A percentile compares a stretch with the other conserved stretches of the same genome.
These are phyloP conservation scores for Vanderwaltozyma tropicalis DNA, from an alignment of 805 yeast species.

Conservation along the genomic window DNA sequence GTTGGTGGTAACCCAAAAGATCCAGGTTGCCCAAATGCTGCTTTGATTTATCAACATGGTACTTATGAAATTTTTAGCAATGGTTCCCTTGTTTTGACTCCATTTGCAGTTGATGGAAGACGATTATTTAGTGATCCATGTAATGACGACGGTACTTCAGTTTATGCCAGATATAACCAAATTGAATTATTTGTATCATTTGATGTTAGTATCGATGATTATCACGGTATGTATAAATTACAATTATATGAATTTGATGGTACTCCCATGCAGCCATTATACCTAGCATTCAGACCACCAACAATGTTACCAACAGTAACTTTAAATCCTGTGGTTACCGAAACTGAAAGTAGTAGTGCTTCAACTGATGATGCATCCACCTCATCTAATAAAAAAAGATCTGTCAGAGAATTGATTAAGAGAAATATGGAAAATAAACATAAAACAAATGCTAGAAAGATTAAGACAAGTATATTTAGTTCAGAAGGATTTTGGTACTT, in stretches of 20 bases:
- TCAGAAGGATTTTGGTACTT: slow-evolving; percentile 19
- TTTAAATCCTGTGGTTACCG: slow-evolving; percentile 1
- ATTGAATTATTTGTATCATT: slow-evolving; percentile 47
- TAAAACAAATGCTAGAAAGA: slow-evolving; percentile 53
- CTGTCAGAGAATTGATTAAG: slow-evolving; percentile 39
- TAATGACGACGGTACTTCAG: slow-evolving; percentile 44
- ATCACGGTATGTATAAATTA: slow-evolving; percentile 74
- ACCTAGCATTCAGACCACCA: slow-evolving; percentile 87
- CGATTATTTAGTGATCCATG: slow-evolving; percentile 87
- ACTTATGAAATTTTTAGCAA: slow-evolving; percentile 50
- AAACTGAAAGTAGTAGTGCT: slow-evolving; percentile 11
- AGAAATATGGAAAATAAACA: slow-evolving; percentile 71
- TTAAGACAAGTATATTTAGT: slow-evolving; percentile 6
- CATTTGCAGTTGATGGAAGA: slow-evolving; percentile 83
- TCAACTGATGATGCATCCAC: slow-evolving; percentile 24
- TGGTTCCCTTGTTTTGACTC: slow-evolving; percentile 60
- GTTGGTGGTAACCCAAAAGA: slow-evolving; percentile 57
- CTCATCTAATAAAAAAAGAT: slow-evolving; percentile 26
- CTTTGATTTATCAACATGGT: slow-evolving; percentile 84
- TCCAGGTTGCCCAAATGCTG: slow-evolving; percentile 78
- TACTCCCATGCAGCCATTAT: slow-evolving; percentile 70
- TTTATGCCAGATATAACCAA: slow-evolving; percentile 66
- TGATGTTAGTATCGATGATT: slow-evolving; percentile 54
- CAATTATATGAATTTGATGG: slow-evolving; percentile 73
- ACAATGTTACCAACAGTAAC: slow-evolving; percentile 90